These are phyloP conservation scores for Dorcoceras hygrometricum DNA, from an alignment of 257 asterid genomes.

Conservation along the genomic window DNA sequence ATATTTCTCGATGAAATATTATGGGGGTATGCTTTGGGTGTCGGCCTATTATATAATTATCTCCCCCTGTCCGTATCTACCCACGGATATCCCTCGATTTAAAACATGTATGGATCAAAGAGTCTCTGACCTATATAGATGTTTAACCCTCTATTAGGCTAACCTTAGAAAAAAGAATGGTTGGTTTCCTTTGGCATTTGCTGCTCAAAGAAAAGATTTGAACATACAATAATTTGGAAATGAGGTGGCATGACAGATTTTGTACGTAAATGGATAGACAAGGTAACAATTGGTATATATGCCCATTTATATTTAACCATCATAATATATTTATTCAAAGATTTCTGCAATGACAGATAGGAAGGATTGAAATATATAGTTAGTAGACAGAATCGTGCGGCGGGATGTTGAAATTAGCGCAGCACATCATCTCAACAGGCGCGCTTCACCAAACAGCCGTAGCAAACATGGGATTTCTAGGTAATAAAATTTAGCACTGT, in stretches of 20 bases:
- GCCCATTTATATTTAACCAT: constrained; percentile 7
- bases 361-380: no score
- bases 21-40: no score
- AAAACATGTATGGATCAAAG: no score
- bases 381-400: neutral
- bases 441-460: neutral
- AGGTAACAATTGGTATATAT: constrained; percentile 36
- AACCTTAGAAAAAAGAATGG: no score
- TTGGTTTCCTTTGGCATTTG: constrained; percentile 14
- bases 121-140: no score
- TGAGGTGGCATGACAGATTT: constrained; percentile 34
- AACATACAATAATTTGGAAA: neutral
- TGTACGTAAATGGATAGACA: constrained; percentile 37
- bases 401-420: neutral
- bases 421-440: neutral
- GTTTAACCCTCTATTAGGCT: no score
- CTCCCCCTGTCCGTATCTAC: no score
- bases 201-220: neutral
- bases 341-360: neutral
- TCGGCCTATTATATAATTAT: no score
- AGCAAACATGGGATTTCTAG: no score
- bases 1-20: no score
- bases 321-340: no score
- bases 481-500: neutral
- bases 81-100: no score